Conservation (phyloP, 2,329 filamentous ascomycete species). For the Cyphellophora europaea region DNA sequence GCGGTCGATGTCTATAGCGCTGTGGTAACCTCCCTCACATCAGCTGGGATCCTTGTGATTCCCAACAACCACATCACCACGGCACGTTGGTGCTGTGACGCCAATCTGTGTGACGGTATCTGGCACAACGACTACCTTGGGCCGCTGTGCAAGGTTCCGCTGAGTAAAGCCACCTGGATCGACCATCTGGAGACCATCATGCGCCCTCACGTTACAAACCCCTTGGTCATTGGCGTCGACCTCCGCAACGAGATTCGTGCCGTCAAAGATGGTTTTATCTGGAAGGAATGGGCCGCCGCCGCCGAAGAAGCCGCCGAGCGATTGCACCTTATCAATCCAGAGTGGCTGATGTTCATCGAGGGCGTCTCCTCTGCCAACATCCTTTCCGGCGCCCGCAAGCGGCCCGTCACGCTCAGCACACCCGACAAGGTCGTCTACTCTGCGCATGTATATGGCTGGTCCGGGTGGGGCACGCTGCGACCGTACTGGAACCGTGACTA, state of each 20-base stretch:
- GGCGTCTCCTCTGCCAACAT: slow-evolving; percentile 61
- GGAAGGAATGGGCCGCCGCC: slow-evolving; percentile 54
- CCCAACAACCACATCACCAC: slow-evolving; percentile 64
- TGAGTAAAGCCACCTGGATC: slow-evolving; percentile 58
- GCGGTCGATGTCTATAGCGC: slow-evolving; percentile 56
- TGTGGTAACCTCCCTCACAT: slow-evolving; percentile 50
- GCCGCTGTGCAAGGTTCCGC: slow-evolving; percentile 49
- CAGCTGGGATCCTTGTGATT: slow-evolving; percentile 54
- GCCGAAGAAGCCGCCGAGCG: slow-evolving; percentile 55
- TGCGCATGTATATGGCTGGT: slow-evolving; percentile 61
- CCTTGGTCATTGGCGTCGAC: slow-evolving; percentile 56
- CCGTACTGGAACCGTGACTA: slow-evolving; percentile 54
- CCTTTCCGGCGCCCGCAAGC: slow-evolving; percentile 43
- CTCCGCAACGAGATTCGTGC: slow-evolving; percentile 61
- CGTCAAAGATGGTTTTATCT: slow-evolving; percentile 60
- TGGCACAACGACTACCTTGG: slow-evolving; percentile 59
- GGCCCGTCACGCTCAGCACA: slow-evolving; percentile 50
- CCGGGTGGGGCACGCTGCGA: slow-evolving; percentile 55
- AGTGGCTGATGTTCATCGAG: slow-evolving; percentile 61
- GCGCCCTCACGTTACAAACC: slow-evolving; percentile 48
- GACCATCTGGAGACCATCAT: slow-evolving; percentile 58
- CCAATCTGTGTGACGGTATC: slow-evolving; percentile 56
- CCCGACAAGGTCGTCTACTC: slow-evolving; percentile 54
- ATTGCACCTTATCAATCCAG: slow-evolving; percentile 47
- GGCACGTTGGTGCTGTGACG: slow-evolving; percentile 60